phyloP scores from a whole-genome alignment of 148 eudicot genomes.

The Chenopodium berlandieri region DNA sequence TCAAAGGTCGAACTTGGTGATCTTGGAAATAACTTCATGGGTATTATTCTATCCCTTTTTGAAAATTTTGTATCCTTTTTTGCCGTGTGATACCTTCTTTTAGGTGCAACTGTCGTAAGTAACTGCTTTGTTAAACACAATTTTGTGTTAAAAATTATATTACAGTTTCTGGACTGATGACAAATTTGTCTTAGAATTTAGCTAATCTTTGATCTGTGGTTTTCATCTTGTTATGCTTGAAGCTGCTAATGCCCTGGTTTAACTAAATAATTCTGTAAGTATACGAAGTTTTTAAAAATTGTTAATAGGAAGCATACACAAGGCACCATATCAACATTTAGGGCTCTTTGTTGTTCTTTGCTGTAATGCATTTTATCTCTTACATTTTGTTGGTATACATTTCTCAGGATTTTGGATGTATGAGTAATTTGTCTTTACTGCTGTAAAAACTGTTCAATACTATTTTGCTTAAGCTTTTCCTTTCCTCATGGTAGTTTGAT shows the following conservation, averaged over 20 bases:
- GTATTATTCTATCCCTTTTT: constrained; percentile 38
- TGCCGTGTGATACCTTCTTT: not conserved
- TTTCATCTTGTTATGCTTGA: not conserved
- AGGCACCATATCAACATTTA: not conserved
- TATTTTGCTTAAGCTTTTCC: not conserved
- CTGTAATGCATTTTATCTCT: not conserved
- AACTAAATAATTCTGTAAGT: not conserved
- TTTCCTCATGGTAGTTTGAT: not conserved
- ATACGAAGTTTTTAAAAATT: no score
- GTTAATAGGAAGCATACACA: not conserved
- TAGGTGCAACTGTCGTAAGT: not conserved
- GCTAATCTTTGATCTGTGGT: not conserved
- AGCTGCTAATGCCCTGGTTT: not conserved
- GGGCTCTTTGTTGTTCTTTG: not conserved
- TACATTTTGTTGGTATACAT: not conserved
- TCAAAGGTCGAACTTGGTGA: constrained; percentile 83
- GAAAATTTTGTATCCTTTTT: constrained; percentile 1
- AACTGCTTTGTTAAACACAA: not conserved
- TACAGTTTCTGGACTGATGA: not conserved
- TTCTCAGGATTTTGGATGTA: not conserved
- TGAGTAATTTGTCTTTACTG: not conserved
- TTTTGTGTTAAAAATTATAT: not conserved
- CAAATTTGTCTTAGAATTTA: not conserved
- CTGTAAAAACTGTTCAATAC: not conserved
- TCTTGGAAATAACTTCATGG: constrained; percentile 94